phyloP scores from a whole-genome alignment of 768 basidiomycete genomes.

The Naganishia antarctica region DNA sequence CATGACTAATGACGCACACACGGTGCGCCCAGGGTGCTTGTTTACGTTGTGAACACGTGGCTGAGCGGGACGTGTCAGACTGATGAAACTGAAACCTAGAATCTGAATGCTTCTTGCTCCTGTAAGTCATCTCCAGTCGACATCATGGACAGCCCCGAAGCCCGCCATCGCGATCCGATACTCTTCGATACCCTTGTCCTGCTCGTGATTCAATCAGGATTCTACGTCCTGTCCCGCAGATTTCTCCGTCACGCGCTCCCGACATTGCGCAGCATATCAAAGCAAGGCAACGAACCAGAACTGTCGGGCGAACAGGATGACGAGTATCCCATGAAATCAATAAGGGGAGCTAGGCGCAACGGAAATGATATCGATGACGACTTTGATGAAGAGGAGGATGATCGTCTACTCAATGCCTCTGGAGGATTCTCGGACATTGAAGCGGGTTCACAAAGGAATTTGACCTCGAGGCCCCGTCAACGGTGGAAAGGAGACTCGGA shows the following conservation, averaged over 20 bases:
- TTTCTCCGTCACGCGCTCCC: conserved; percentile 43
- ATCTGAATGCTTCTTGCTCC: neutral
- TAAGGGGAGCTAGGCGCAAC: conserved; percentile 1
- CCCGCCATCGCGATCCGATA: conserved; percentile 30
- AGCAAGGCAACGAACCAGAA: neutral
- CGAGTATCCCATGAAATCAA: neutral
- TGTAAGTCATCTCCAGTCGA: neutral
- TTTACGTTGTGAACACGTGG: conserved; percentile 19
- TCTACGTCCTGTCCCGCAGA: conserved; percentile 38
- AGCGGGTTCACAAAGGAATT: neutral
- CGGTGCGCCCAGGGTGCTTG: neutral
- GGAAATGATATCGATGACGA: neutral
- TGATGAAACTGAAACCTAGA: neutral
- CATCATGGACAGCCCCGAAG: neutral
- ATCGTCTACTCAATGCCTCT: conserved; percentile 22
- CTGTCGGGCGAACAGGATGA: neutral
- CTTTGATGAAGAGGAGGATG: conserved; percentile 15
- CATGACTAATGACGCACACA: conserved; percentile 5
- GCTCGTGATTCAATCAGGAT: conserved; percentile 34
- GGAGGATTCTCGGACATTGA: conserved; percentile 21
- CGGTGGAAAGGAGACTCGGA: neutral
- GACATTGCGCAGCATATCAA: conserved; percentile 40
- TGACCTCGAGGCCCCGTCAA: neutral
- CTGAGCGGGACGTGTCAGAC: conserved; percentile 2
- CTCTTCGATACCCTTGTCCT: conserved; percentile 40